Percentiles rank a stretch among this genome's conserved stretches.
phyloP scores from a whole-genome alignment of 1,284 basidiomycete species.

The Vanrija humicola region DNA sequence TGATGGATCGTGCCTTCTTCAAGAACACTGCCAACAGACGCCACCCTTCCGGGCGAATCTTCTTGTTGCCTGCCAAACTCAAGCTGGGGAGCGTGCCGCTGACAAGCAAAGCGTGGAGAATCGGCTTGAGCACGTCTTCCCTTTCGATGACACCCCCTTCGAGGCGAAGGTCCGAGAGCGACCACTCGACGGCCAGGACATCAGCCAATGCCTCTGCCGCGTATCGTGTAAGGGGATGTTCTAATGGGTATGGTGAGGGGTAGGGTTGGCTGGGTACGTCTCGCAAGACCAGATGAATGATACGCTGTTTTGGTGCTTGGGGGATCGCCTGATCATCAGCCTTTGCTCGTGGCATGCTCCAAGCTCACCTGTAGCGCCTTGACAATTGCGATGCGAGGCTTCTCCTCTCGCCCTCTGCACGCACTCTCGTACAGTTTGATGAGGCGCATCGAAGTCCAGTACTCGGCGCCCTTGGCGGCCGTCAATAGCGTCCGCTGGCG shows the following conservation, averaged over 20 bases:
- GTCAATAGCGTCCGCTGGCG: constrained; percentile 61
- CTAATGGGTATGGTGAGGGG: constrained; percentile 27
- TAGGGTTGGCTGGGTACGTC: constrained; percentile 7
- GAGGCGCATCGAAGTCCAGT: constrained; percentile 45
- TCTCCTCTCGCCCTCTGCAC: constrained; percentile 50
- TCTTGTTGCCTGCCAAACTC: constrained; percentile 80
- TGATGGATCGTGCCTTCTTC: constrained; percentile 66
- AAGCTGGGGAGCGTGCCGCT: constrained; percentile 76
- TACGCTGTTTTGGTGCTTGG: constrained; percentile 27
- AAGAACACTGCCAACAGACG: constrained; percentile 75
- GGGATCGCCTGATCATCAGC: constrained; percentile 12
- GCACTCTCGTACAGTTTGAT: constrained; percentile 46
- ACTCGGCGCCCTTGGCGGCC: constrained; percentile 40
- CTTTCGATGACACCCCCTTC: constrained; percentile 71
- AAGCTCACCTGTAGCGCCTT: constrained; percentile 62
- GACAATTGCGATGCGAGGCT: constrained; percentile 64
- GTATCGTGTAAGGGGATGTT: constrained; percentile 60
- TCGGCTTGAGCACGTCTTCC: constrained; percentile 78
- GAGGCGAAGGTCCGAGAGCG: constrained; percentile 72
- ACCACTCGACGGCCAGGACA: constrained; percentile 85
- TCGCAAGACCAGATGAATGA: constrained; percentile 35
- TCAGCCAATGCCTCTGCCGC: constrained; percentile 78
- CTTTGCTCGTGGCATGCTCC: not conserved
- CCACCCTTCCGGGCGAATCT: constrained; percentile 74
- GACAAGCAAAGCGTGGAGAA: constrained; percentile 84